These are phyloP conservation scores for Ganoderma sinense DNA, from an alignment of 1,284 basidiomycete species.

Conservation along the genomic window DNA sequence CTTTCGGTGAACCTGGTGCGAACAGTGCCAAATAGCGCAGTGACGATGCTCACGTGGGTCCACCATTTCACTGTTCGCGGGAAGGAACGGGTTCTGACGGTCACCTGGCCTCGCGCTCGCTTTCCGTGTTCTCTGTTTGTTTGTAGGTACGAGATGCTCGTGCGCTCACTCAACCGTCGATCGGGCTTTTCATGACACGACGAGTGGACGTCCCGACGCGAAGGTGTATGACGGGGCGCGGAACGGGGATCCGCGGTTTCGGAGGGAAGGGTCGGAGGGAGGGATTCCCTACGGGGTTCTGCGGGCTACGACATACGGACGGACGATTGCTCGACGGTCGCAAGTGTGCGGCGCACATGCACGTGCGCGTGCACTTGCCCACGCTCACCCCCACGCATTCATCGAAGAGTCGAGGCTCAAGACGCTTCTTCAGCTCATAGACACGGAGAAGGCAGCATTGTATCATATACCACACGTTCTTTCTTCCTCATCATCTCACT, in stretches of 20 bases:
- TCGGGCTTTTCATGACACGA: conserved; percentile 30
- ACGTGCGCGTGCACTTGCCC: background rate
- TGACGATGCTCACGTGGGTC: conserved; percentile 95
- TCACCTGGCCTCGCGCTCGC: background rate
- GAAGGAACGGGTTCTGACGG: background rate
- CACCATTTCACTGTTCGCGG: background rate
- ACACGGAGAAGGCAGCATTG: conserved; percentile 22
- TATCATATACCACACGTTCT: conserved; percentile 36
- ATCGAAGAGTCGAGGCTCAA: background rate
- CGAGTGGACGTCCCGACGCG: background rate
- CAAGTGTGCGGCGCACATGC: background rate
- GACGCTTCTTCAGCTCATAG: conserved; percentile 11
- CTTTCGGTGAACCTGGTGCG: conserved; percentile 90
- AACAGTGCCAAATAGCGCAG: conserved; percentile 93
- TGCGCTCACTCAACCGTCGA: conserved; percentile 58
- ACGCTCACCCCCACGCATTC: background rate
- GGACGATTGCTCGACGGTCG: conserved; percentile 6
- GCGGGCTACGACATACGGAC: conserved; percentile 2
- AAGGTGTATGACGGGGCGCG: background rate
- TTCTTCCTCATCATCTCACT: conserved; percentile 14
- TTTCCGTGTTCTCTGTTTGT: background rate
- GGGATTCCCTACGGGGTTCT: background rate
- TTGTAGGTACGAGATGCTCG: conserved; percentile 69
- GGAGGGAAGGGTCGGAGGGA: background rate
- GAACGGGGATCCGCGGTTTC: background rate